These are phyloP conservation scores for Nicotiana paniculata DNA, from an alignment of 257 asterid species.

Conservation along the genomic window DNA sequence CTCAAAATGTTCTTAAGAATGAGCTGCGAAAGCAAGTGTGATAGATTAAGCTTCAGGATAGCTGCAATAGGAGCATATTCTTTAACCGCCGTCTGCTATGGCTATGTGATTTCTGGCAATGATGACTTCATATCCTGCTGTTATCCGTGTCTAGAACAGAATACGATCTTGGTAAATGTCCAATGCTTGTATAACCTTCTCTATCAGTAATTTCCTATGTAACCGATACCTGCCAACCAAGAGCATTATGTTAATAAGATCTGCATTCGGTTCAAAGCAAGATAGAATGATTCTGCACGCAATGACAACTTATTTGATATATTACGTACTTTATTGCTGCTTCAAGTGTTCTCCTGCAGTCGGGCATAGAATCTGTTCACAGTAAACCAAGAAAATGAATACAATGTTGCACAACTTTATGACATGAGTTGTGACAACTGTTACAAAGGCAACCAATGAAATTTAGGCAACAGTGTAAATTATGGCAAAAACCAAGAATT, in stretches of 20 bases:
- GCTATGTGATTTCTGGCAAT: conserved; percentile 3
- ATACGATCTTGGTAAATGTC: conserved; percentile 70
- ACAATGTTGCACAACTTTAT: not conserved
- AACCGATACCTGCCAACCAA: conserved; percentile 68
- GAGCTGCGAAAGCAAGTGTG: not conserved
- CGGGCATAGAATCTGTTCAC: conserved; percentile 64
- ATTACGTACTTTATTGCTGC: conserved; percentile 74
- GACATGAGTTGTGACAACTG: not conserved
- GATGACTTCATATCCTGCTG: conserved; percentile 1
- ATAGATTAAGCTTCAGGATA: not conserved
- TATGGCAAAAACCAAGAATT: not conserved
- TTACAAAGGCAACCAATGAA: not conserved
- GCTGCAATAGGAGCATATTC: not conserved
- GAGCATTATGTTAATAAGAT: not conserved
- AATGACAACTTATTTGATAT: not conserved
- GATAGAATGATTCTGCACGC: not conserved
- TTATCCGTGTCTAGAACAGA: conserved; percentile 36
- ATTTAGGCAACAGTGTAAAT: not conserved
- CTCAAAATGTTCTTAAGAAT: not conserved
- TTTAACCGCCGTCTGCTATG: not conserved
- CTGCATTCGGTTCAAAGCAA: not conserved
- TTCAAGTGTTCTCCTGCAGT: conserved; percentile 71
- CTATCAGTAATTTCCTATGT: conserved; percentile 67
- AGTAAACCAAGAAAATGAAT: conserved; percentile 12
- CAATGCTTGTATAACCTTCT: conserved; percentile 76